Conservation (phyloP, 176 grass and related monocot species). For the Musa acuminata region DNA sequence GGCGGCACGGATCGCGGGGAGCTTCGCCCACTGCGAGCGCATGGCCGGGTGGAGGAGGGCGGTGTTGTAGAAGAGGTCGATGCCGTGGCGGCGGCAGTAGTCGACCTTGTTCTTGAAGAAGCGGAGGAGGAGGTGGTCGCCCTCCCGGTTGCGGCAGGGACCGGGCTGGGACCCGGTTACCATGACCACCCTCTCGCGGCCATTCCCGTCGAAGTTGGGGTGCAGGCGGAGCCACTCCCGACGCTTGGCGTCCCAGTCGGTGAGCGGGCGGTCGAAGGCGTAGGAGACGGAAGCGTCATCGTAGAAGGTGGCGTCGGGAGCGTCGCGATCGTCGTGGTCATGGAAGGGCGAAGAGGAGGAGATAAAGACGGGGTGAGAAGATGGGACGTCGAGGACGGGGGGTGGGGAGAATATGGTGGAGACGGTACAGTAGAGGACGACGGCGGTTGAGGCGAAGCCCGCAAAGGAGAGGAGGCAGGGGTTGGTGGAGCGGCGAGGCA, state of each 20-base stretch:
- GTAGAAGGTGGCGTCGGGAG: constrained; percentile 43
- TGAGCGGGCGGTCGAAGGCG: constrained; percentile 49
- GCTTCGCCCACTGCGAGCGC: constrained; percentile 68
- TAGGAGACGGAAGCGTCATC: constrained; percentile 57
- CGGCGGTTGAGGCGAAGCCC: constrained; percentile 31
- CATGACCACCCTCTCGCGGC: constrained; percentile 52
- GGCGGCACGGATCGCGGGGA: constrained; percentile 53
- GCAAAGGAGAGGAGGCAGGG: constrained; percentile 25
- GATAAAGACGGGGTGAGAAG: constrained; percentile 1
- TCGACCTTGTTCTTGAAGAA: constrained; percentile 88
- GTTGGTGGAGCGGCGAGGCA: constrained; percentile 9
- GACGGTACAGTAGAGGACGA: constrained; percentile 33
- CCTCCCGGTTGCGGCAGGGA: constrained; percentile 41
- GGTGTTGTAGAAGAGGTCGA: constrained; percentile 71
- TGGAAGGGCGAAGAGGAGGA: not conserved
- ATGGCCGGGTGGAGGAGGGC: constrained; percentile 58
- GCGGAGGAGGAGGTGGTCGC: constrained; percentile 57
- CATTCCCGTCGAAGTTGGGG: constrained; percentile 10
- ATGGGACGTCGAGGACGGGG: constrained; percentile 13
- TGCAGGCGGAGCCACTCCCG: constrained; percentile 47
- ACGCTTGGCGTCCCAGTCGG: constrained; percentile 74
- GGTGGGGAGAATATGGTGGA: constrained; percentile 20
- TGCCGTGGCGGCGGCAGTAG: constrained; percentile 71
- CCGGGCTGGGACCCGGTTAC: constrained; percentile 71
- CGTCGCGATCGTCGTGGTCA: not conserved